phyloP scores from a whole-genome alignment of 179 eudicot species.

The Gypsophila paniculata region DNA sequence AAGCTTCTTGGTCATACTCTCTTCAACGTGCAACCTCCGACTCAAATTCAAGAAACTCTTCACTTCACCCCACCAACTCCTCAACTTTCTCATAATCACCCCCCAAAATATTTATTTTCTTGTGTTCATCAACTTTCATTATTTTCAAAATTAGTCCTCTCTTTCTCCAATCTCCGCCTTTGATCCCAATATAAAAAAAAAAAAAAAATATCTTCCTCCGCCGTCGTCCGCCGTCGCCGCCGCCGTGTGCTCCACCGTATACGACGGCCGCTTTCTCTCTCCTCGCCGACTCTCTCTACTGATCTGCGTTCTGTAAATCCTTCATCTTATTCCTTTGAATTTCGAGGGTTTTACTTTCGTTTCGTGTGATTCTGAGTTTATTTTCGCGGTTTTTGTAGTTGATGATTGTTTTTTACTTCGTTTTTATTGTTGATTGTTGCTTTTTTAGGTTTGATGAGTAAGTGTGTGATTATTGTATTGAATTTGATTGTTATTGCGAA shows the following conservation, averaged over 20 bases:
- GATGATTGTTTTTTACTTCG: not conserved
- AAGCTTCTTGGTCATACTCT: no score
- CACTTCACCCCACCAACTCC: no score
- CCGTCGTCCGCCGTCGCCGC: not conserved
- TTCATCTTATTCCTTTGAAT: not conserved
- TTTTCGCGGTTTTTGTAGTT: not conserved
- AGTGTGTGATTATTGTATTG: not conserved
- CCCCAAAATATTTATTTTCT: no score
- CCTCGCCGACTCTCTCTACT: not conserved
- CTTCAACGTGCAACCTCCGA: constrained; percentile 5
- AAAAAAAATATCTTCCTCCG: not conserved
- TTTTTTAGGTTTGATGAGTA: not conserved
- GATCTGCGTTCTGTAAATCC: constrained; percentile 1
- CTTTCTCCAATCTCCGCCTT: not conserved
- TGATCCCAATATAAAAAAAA: not conserved
- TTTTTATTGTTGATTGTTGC: not conserved
- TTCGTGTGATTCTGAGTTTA: not conserved
- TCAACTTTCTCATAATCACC: no score
- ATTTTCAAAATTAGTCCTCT: no score
- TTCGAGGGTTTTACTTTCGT: not conserved
- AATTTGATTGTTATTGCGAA: not conserved
- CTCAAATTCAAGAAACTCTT: no score
- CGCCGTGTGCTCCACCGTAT: not conserved
- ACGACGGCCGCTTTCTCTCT: not conserved
- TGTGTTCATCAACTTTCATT: not conserved